Evolutionary conservation across 1,284 basidiomycete genomes (phyloP).

Genomic region (Phylloboletellus chloephorus): DNA sequence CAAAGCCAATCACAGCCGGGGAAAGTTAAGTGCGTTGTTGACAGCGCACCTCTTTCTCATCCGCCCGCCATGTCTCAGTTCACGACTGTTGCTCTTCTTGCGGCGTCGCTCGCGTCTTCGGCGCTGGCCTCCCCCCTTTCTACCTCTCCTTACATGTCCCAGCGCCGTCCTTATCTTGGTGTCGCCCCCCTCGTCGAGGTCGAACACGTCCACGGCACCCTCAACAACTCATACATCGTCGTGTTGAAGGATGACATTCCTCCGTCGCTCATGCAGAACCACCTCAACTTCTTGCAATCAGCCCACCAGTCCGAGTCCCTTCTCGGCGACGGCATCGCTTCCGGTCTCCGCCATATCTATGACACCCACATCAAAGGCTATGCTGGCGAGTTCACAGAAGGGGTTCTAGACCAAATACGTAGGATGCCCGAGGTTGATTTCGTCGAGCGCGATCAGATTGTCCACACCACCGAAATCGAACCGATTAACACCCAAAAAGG

Average conservation of each 20-base stretch:
- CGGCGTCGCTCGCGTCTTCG: constrained; percentile 39
- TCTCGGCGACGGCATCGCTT: constrained; percentile 39
- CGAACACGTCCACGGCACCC: constrained; percentile 61
- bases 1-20: constrained; percentile 21
- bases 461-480: constrained; percentile 58
- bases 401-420: constrained; percentile 76
- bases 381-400: constrained; percentile 77
- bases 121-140: constrained; percentile 58
- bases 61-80: constrained; percentile 39
- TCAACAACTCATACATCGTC: constrained; percentile 90
- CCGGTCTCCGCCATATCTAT: constrained; percentile 69
- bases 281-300: constrained; percentile 66
- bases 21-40: constrained; percentile 20
- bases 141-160: constrained; percentile 44
- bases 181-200: constrained; percentile 54
- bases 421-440: constrained; percentile 88
- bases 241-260: constrained; percentile 73
- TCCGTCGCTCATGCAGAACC: constrained; percentile 56
- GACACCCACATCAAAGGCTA: constrained; percentile 74
- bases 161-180: constrained; percentile 41
- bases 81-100: constrained; percentile 36
- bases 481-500: constrained; percentile 49
- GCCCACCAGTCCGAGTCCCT: constrained; percentile 49
- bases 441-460: constrained; percentile 90
- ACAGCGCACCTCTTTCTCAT: constrained; percentile 5